Base-by-base conservation (phyloP, 345 rosid genomes). In the Kandelia obovata region DNA sequence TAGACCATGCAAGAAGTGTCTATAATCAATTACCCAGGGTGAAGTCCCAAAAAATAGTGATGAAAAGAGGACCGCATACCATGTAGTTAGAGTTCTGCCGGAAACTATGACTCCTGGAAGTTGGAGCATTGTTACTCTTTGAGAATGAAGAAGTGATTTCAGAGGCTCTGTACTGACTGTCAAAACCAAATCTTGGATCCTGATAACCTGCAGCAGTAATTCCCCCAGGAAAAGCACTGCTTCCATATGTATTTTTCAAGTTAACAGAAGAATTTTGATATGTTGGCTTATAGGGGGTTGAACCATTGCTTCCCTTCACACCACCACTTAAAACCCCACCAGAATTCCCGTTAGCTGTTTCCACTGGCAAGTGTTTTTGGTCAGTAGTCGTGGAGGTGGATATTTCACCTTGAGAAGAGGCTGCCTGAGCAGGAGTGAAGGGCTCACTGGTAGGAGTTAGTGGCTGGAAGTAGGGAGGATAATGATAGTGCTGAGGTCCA, bases 381-480 rank as follows among this genome's bases (percentile, higher is more conserved):
- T 67, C 70, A n/a, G 47, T 67, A 55, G 32, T 15, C n/a, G 62
- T 53, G 58, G 58, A 16, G 58, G 61, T 26, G 28, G 62, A 67
- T 10, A 67, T 51, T 31, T 67, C 61, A 19, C 26, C 62, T 55
- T 67, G 52, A 3, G 61, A 34, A 35, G 61, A 34, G 32, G 70
- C 53, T 17, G 31, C 58, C 37, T 27, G 68, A 51, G 25, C 28
- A 15, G 68, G 62, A 56, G n/a, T 53, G 52, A 37, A 57, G 15
- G 47, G 52, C 21, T 35, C 62, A 67, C 70, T 67, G 2, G 70
- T 21, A 28, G 62, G 61, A 20, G 51, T 67, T 13, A 53, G 21
- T n/a, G 69, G 70, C 70, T 34, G 49, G 62, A 53, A 67, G 37
- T 53, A 67, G 20, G 62, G 52, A 67, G 70, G 47, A 56, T 67